phyloP scores from a whole-genome alignment of 768 basidiomycete species.

The Pulveroboletus sp. region DNA sequence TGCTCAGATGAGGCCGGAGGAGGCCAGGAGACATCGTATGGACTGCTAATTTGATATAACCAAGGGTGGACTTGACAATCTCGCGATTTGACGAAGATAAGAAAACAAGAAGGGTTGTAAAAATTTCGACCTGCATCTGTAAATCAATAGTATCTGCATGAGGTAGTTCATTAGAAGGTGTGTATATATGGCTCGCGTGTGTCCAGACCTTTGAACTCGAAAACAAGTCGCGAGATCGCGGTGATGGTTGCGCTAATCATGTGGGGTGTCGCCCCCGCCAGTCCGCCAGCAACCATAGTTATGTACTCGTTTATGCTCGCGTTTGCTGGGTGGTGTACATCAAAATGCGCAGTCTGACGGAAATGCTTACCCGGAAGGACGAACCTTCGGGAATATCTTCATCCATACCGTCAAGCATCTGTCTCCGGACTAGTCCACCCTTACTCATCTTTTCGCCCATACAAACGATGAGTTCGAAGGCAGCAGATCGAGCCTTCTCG shows the following conservation, averaged over 20 bases:
- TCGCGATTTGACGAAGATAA: constrained; percentile 92
- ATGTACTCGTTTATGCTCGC: constrained; percentile 89
- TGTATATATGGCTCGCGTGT: not conserved
- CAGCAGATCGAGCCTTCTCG: constrained; percentile 82
- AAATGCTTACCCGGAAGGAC: constrained; percentile 1
- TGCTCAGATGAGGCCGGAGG: constrained; percentile 70
- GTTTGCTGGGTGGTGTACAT: constrained; percentile 37
- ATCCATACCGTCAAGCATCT: constrained; percentile 80
- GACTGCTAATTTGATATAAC: constrained; percentile 89
- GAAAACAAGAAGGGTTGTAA: constrained; percentile 85
- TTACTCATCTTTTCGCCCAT: constrained; percentile 91
- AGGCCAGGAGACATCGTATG: constrained; percentile 74
- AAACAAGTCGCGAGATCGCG: constrained; percentile 86
- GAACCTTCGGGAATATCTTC: constrained; percentile 51
- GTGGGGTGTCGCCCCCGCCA: constrained; percentile 90
- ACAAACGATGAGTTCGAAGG: constrained; percentile 83
- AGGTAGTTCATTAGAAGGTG: not conserved
- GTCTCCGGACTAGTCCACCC: constrained; percentile 78
- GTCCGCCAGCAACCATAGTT: constrained; percentile 94
- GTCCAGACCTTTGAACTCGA: constrained; percentile 84
- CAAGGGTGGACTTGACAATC: constrained; percentile 94
- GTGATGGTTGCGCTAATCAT: constrained; percentile 99
- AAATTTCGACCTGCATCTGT: constrained; percentile 76
- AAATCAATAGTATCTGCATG: constrained; percentile 58
- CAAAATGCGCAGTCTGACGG: constrained; percentile 1